Conservation (phyloP, 805 yeast genomes). For the Suhomyces emberorum region DNA sequence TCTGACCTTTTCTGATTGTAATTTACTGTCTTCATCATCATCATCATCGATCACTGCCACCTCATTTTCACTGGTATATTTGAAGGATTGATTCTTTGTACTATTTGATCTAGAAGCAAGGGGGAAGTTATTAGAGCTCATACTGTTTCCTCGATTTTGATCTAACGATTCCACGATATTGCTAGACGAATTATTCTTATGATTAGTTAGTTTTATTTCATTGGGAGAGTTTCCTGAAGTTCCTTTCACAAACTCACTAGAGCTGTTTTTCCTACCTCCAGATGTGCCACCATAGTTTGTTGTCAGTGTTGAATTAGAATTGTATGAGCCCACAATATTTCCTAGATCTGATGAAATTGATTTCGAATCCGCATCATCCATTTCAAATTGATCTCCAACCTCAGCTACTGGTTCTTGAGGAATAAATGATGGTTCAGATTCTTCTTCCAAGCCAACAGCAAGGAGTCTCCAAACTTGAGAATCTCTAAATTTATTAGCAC, state of each 20-base stretch:
- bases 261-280: neutral
- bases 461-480: constrained; percentile 63
- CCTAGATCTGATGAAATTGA: constrained; percentile 37
- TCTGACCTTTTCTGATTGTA: neutral
- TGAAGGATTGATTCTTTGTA: constrained; percentile 5
- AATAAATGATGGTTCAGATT: constrained; percentile 18
- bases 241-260: too few species aligned
- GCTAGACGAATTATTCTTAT: constrained; percentile 15
- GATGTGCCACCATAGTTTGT: constrained; percentile 29
- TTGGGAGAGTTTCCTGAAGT: too few species aligned
- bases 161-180: constrained; percentile 22
- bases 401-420: neutral
- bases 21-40: constrained; percentile 9
- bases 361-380: constrained; percentile 17
- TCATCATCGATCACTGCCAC: constrained; percentile 23
- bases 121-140: constrained; percentile 12
- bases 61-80: constrained; percentile 15
- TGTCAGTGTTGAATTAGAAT: constrained; percentile 40
- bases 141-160: constrained; percentile 17
- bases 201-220: constrained; percentile 9
- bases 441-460: constrained; percentile 44
- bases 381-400: constrained; percentile 1
- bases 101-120: constrained; percentile 7
- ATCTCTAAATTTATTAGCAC: constrained; percentile 49
- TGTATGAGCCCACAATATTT: constrained; percentile 39